Evolutionary conservation across 768 basidiomycete genomes (phyloP), one percentile per base, ranked within the genome.

Genomic region (Russula vinacea): DNA sequence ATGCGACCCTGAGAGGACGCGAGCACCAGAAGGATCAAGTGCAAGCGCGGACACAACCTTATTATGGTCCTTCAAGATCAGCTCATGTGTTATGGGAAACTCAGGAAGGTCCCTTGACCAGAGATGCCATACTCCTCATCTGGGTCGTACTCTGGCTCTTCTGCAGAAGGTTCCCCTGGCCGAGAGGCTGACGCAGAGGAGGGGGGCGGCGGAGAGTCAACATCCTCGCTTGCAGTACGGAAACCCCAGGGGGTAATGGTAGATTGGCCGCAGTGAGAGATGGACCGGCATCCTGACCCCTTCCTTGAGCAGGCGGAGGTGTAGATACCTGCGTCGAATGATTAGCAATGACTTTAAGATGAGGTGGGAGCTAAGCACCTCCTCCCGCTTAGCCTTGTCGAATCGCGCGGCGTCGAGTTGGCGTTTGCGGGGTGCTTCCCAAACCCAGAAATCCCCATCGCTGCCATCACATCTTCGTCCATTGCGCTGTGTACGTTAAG

Each of bases 11-110:
- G 92, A 90, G 19, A 92, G 76, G 35, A 99, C 77, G 40, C 97
- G 86, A 14, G 96, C 94, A 62, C 97, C 97, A 24, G 95, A 92
- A 8, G 94, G 92, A 75, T 99, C 97, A 53, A 98, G 78, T 0
- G 94, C 82, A 22, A 99, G 79, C 5, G 97, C 94, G 26, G 95
- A 93, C 22, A 98, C 86, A 58, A 97, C 93, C 78, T 98, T 99
- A 16, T 84, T 88, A 73, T 99, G 97, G 76, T 98, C 95, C 75
- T 96, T 97, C 72, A 98, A 81, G 13, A 84, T 76, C 60, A 96
- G 83, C 78, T 98, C 95, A 73, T 98, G 96, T 7, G 93, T 89
- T 35, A 86, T 83, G 24, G 97, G 97, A 72, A 96, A 91, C 58
- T 80, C 79, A 50, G 85, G 83, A 49, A 77, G 71, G 60, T 84